These are phyloP conservation scores for Boeremia lycopersici DNA, from an alignment of 2,329 filamentous ascomycete genomes.

Conservation along the genomic window DNA sequence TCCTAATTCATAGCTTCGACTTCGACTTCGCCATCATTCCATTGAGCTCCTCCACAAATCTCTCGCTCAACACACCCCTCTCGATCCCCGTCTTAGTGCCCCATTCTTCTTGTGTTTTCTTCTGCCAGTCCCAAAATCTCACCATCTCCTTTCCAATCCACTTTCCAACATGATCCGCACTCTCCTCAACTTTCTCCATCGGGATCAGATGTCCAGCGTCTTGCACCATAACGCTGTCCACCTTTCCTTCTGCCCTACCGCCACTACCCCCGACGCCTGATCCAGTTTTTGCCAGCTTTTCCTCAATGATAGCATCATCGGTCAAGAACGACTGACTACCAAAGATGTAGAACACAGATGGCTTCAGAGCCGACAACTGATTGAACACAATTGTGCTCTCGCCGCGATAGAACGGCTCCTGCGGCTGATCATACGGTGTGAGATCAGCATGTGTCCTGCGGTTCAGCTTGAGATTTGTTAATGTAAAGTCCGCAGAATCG, in stretches of 20 bases:
- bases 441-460: slow-evolving; percentile 53
- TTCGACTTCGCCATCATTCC: slow-evolving; percentile 18
- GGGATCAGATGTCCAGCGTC: slow-evolving; percentile 79
- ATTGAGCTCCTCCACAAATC: slow-evolving; percentile 40
- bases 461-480: slow-evolving; percentile 42
- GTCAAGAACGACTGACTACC: slow-evolving; percentile 66
- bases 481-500: slow-evolving; percentile 34
- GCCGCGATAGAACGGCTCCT: slow-evolving; percentile 68
- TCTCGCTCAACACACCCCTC: slow-evolving; percentile 34
- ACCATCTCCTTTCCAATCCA: slow-evolving; percentile 50
- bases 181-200: slow-evolving; percentile 74
- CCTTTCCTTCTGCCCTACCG: slow-evolving; percentile 66
- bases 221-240: slow-evolving; percentile 68
- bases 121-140: slow-evolving; percentile 46
- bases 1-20: slow-evolving; percentile 30
- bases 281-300: slow-evolving; percentile 70
- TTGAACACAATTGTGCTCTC: slow-evolving; percentile 64
- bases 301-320: slow-evolving; percentile 54
- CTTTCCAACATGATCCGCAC: slow-evolving; percentile 59
- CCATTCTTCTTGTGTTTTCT: slow-evolving; percentile 42
- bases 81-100: slow-evolving; percentile 35
- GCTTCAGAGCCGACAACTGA: slow-evolving; percentile 65
- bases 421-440: slow-evolving; percentile 40
- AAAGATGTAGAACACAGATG: slow-evolving; percentile 13
- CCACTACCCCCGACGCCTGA: slow-evolving; percentile 71